Conservation (phyloP, 208 protist species). For the Lotmaria passim region DNA sequence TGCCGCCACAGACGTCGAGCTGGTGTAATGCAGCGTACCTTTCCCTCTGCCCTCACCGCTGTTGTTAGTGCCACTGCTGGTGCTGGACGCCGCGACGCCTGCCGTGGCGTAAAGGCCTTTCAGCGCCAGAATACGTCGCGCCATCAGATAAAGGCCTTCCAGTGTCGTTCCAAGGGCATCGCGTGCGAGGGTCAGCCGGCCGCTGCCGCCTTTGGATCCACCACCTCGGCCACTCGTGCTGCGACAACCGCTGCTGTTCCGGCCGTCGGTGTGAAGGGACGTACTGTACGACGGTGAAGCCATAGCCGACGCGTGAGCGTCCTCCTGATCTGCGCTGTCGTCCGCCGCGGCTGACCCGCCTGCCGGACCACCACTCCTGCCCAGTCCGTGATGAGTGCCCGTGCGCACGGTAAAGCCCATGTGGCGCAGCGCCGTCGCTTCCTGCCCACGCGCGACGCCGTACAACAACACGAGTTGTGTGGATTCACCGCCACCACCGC, state of each 20-base stretch:
- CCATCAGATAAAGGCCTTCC: slow-evolving; percentile 46
- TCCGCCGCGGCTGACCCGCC: background rate
- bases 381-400: slow-evolving; percentile 17
- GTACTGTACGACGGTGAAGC: background rate
- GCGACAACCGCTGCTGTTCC: no score
- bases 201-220: slow-evolving; percentile 13
- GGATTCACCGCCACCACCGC: no score
- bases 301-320: no score
- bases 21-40: background rate
- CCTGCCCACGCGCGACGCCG: slow-evolving; percentile 17
- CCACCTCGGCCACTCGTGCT: background rate
- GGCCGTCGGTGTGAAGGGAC: no score
- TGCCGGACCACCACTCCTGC: slow-evolving; percentile 5
- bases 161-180: slow-evolving; percentile 55
- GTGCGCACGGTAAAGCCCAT: slow-evolving; percentile 35
- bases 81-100: background rate
- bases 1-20: background rate
- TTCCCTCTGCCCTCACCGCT: background rate
- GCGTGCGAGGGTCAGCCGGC: slow-evolving; percentile 35
- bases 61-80: background rate
- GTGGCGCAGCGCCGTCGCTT: slow-evolving; percentile 23
- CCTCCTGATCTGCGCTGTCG: background rate
- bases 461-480: slow-evolving; percentile 20
- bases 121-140: slow-evolving; percentile 48
- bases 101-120: slow-evolving; percentile 20